A percentile compares a stretch with the other conserved stretches of the same genome.
Conservation (phyloP, 2,329 filamentous ascomycete genomes). For the Sphaceloma murrayae region DNA sequence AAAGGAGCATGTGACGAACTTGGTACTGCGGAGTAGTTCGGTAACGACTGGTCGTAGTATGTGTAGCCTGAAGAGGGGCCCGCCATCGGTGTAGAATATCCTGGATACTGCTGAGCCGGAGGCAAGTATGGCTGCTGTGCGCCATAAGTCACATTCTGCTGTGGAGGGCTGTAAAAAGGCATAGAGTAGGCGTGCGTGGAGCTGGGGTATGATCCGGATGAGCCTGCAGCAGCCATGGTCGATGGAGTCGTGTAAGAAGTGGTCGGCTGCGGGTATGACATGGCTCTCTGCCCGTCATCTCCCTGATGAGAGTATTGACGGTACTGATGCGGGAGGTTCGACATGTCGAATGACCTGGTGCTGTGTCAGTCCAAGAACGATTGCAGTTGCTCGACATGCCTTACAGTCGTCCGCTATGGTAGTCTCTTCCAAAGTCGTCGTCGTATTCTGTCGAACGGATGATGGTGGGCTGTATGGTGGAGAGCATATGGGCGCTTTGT, state of each 20-base stretch:
- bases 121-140: conserved; percentile 12
- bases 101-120: conserved; percentile 1
- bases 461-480: conserved; percentile 12
- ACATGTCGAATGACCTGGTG: conserved; percentile 7
- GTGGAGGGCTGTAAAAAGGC: conserved; percentile 10
- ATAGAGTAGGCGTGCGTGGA: not conserved
- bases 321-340: conserved; percentile 11
- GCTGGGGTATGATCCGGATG: not conserved
- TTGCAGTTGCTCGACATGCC: not conserved
- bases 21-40: conserved; percentile 9
- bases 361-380: not conserved
- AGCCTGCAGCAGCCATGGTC: conserved; percentile 7
- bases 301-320: conserved; percentile 14
- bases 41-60: conserved; percentile 3
- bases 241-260: conserved; percentile 4
- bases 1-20: conserved; percentile 8
- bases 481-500: conserved; percentile 8
- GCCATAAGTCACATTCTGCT: conserved; percentile 9
- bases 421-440: conserved; percentile 1
- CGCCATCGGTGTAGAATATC: conserved; percentile 6
- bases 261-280: conserved; percentile 4
- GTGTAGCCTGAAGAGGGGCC: conserved; percentile 5
- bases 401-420: conserved; percentile 4
- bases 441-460: conserved; percentile 12
- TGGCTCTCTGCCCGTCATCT: conserved; percentile 6